phyloP scores from a whole-genome alignment of 441 rosid genomes.

The Populus hybrid region DNA sequence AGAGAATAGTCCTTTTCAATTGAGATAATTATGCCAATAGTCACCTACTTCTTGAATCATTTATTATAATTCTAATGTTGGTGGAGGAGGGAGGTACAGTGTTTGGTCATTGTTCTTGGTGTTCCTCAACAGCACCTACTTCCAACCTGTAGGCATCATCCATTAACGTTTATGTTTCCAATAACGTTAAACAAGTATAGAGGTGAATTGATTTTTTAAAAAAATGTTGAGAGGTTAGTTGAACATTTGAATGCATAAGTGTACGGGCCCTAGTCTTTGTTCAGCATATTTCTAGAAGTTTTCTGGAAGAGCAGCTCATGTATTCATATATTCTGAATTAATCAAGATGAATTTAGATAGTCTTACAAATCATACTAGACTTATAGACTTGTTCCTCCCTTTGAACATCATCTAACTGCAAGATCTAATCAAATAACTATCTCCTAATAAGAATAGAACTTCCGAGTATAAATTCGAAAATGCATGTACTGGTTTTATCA shows the following conservation, averaged over 20 bases:
- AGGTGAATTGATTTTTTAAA: neutral
- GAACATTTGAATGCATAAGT: neutral
- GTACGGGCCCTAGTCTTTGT: neutral
- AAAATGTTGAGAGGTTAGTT: neutral
- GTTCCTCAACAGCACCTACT: conserved; percentile 8
- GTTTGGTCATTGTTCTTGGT: conserved; percentile 19
- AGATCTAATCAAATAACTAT: neutral
- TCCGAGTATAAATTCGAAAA: neutral
- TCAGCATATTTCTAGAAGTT: neutral
- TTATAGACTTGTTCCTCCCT: neutral
- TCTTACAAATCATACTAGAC: neutral
- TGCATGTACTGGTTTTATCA: neutral
- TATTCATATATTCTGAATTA: neutral
- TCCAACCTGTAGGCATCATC: conserved; percentile 31
- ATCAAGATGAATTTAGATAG: neutral
- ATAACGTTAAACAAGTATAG: neutral
- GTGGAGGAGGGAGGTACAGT: conserved; percentile 9
- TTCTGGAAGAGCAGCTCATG: neutral
- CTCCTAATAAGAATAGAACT: neutral
- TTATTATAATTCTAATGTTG: conserved; percentile 16
- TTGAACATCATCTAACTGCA: neutral
- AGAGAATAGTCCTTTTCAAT: conserved; percentile 18
- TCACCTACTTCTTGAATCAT: conserved; percentile 31
- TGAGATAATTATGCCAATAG: conserved; percentile 12
- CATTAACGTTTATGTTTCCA: neutral